These are phyloP conservation scores for Hirschfeldia incana DNA, from an alignment of 345 rosid genomes.

Conservation along the genomic window DNA sequence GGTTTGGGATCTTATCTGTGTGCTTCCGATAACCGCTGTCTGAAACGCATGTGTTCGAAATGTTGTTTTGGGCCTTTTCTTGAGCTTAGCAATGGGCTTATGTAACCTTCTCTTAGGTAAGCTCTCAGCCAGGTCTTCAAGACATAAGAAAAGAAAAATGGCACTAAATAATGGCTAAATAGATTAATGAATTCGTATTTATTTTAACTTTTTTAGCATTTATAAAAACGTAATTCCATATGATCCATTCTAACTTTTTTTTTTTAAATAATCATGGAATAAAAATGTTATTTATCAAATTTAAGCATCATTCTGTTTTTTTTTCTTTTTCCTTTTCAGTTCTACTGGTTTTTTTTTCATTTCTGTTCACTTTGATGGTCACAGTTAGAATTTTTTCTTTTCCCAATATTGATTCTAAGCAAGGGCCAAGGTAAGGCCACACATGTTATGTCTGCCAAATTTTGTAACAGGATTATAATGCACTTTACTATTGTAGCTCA, in stretches of 20 bases:
- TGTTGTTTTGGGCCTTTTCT: background rate
- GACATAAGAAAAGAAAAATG: background rate
- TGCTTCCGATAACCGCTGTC: background rate
- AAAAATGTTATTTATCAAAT: too few relatives aligned
- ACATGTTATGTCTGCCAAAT: background rate
- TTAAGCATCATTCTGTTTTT: background rate
- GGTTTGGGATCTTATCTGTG: slow-evolving; percentile 8
- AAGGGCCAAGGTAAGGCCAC: background rate
- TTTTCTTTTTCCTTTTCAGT: too few relatives aligned
- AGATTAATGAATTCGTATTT: background rate
- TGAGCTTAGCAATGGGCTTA: background rate
- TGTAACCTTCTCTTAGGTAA: background rate
- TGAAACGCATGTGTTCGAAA: slow-evolving; percentile 2
- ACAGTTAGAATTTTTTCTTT: background rate
- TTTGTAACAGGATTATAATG: background rate
- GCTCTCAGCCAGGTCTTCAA: background rate
- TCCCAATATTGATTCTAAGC: background rate
- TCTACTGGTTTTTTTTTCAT: too few relatives aligned
- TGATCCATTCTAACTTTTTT: too few relatives aligned
- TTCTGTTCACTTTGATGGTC: background rate
- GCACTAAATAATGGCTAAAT: background rate
- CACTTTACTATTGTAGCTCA: background rate
- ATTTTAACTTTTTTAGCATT: too few relatives aligned
- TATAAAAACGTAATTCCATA: too few relatives aligned
- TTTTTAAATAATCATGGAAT: too few relatives aligned